These are phyloP conservation scores for Aspergillus eucalypticola DNA, from an alignment of 2,329 filamentous ascomycete species.

Conservation along the genomic window DNA sequence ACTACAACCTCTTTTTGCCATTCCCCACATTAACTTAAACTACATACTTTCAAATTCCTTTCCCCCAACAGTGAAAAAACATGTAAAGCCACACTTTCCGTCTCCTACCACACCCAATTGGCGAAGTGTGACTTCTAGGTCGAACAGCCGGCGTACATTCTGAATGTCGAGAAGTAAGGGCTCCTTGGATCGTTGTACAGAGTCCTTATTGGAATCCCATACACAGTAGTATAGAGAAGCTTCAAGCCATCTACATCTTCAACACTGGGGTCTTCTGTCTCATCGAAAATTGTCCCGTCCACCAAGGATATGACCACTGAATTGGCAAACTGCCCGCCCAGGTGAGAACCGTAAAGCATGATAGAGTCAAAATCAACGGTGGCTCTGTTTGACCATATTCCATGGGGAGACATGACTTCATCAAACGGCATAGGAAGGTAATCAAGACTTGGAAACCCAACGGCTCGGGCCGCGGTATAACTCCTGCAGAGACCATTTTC, in stretches of 20 bases:
- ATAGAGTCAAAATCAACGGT: slow-evolving; percentile 14
- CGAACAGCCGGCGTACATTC: too few relatives aligned
- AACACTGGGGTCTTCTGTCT: not conserved
- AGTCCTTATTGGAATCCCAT: not conserved
- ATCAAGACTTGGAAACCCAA: not conserved
- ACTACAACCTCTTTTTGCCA: too few relatives aligned
- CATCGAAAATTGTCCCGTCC: too few relatives aligned
- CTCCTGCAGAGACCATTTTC: not conserved
- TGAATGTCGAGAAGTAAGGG: not conserved
- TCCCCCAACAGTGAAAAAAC: too few relatives aligned
- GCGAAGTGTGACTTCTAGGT: too few relatives aligned
- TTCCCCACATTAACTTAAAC: too few relatives aligned
- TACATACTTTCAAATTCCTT: too few relatives aligned
- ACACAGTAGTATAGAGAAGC: not conserved
- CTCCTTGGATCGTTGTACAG: not conserved
- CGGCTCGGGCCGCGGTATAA: not conserved
- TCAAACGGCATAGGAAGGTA: not conserved
- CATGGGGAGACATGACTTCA: not conserved
- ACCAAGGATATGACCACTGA: too few relatives aligned
- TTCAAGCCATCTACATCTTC: not conserved
- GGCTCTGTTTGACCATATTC: not conserved
- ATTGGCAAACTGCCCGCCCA: too few relatives aligned
- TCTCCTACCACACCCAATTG: too few relatives aligned
- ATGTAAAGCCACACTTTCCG: too few relatives aligned
- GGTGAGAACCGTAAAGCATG: slow-evolving; percentile 11